Evolutionary conservation across 83 land plant genomes (phyloP).

Genomic region (Thuja plicata): DNA sequence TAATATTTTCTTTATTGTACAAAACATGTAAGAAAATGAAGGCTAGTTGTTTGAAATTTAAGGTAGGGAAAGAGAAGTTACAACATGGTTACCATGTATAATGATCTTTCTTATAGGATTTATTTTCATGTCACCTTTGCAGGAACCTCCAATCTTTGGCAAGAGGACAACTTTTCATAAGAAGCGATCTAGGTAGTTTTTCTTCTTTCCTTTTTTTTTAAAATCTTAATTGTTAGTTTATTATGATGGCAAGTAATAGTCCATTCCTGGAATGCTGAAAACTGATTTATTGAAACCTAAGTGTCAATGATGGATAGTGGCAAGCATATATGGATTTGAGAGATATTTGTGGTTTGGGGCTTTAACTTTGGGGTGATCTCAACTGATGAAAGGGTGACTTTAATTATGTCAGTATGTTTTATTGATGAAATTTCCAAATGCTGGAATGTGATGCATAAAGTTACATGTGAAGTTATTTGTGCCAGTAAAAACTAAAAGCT

Average conservation of each 20-base stretch:
- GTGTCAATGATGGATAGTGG: neutral
- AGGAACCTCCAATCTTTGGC: conserved; percentile 95
- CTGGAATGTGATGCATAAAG: neutral
- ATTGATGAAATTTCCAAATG: neutral
- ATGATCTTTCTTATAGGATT: neutral
- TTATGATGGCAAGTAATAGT: neutral
- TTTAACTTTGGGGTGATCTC: neutral
- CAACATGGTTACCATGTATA: neutral
- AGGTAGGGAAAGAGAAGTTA: neutral
- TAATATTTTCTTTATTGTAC: too few species aligned
- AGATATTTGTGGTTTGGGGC: neutral
- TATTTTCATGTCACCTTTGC: conserved; percentile 10
- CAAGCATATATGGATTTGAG: neutral
- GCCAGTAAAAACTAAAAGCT: neutral
- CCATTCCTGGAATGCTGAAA: neutral
- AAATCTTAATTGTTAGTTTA: neutral
- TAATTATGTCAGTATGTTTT: neutral
- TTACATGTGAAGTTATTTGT: neutral
- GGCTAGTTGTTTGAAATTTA: neutral
- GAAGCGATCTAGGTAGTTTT: conserved; percentile 67
- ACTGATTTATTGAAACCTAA: neutral
- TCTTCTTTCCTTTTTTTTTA: neutral
- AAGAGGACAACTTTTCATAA: conserved; percentile 68
- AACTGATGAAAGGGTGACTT: neutral
- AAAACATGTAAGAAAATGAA: neutral